Conservation (phyloP, 768 basidiomycete genomes). For the Antrodiella citrinella region DNA sequence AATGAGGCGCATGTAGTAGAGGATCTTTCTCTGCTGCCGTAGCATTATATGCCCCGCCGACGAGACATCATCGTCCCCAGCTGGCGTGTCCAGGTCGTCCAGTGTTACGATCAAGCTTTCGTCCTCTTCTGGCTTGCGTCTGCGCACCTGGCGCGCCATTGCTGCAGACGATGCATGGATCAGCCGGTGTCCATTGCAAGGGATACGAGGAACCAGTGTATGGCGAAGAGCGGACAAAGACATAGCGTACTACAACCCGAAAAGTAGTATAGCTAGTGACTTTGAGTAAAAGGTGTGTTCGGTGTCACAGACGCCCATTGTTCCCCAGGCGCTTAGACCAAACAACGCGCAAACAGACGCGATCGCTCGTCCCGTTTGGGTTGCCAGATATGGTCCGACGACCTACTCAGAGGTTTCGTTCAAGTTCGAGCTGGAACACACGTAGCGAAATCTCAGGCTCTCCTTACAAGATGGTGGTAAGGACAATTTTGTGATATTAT, state of each 20-base stretch:
- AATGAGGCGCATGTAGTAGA: conserved; percentile 78
- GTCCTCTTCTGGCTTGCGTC: conserved; percentile 1
- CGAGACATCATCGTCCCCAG: conserved; percentile 52
- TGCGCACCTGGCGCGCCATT: conserved; percentile 8
- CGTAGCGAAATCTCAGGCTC: too few species aligned
- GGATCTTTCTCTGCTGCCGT: conserved; percentile 61
- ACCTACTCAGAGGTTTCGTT: too few species aligned
- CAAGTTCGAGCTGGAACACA: too few species aligned
- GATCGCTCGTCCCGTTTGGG: conserved; percentile 3
- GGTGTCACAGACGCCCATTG: not conserved
- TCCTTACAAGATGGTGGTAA: conserved; percentile 55
- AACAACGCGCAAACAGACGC: conserved; percentile 13
- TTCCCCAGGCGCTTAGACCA: not conserved
- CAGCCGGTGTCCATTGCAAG: conserved; percentile 7
- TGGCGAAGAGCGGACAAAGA: not conserved
- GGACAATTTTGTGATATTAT: conserved; percentile 17
- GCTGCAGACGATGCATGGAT: conserved; percentile 20
- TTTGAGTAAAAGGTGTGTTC: not conserved
- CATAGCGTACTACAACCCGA: too few species aligned
- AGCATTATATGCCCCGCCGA: conserved; percentile 65
- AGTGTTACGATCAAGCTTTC: not conserved
- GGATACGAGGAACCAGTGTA: not conserved
- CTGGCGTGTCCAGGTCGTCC: not conserved
- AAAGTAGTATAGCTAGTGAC: too few species aligned
- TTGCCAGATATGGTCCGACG: too few species aligned